Percentiles rank a stretch among this genome's conserved stretches.
These are phyloP conservation scores for Pseudogymnoascus sp. DNA, from an alignment of 2,329 filamentous ascomycete genomes.

Conservation along the genomic window DNA sequence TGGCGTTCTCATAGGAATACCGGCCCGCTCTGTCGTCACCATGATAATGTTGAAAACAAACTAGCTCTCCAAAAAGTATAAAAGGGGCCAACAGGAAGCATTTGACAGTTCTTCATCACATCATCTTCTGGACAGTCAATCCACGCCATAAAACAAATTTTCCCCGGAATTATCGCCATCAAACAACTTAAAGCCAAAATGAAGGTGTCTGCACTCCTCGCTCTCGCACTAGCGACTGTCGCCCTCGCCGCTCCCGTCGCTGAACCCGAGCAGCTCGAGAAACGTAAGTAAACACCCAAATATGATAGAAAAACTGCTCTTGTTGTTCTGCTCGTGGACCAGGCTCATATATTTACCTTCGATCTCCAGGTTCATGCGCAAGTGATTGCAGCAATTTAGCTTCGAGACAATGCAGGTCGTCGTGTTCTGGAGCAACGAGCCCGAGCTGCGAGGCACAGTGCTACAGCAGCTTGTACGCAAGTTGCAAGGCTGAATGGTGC, in stretches of 20 bases:
- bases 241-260: background rate
- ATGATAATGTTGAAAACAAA: background rate
- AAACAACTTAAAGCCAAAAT: background rate
- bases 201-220: background rate
- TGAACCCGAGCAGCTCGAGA: background rate
- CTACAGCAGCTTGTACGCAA: background rate
- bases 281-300: background rate
- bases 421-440: background rate
- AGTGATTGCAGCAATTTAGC: background rate
- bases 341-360: background rate
- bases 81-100: background rate
- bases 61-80: background rate
- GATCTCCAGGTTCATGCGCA: background rate
- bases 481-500: background rate
- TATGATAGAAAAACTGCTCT: background rate
- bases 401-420: background rate
- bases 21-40: background rate
- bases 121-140: background rate
- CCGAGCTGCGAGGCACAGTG: background rate
- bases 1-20: background rate
- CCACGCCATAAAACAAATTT: background rate
- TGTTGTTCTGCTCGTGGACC: background rate
- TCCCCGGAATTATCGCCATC: background rate
- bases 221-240: background rate
- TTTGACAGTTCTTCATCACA: background rate